Percentiles rank a stretch among this genome's conserved stretches.
Evolutionary conservation across 208 protist genomes (phyloP).

Genomic region (Angomonas deanei): DNA sequence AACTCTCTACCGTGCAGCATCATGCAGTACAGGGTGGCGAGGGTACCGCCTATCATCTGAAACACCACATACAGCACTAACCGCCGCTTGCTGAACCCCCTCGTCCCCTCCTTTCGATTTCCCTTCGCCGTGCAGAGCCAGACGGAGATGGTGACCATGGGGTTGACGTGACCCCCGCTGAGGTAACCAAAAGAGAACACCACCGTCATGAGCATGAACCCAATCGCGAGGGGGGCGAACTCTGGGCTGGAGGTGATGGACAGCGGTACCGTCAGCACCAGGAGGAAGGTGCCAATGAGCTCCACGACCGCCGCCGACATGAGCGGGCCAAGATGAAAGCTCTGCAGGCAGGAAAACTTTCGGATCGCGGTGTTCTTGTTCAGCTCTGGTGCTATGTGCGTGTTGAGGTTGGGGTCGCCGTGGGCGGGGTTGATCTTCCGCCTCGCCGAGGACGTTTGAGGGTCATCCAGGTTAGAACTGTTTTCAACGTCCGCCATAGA

Average conservation of each 20-base stretch:
- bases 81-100: conserved; percentile 40
- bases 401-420: background rate
- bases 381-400: background rate
- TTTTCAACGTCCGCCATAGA: conserved; percentile 5
- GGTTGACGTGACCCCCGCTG: conserved; percentile 80
- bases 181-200: conserved; percentile 81
- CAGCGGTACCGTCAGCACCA: conserved; percentile 73
- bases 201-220: conserved; percentile 71
- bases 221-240: conserved; percentile 66
- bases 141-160: conserved; percentile 72
- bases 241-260: conserved; percentile 46
- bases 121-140: conserved; percentile 45
- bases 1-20: conserved; percentile 58
- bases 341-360: conserved; percentile 45
- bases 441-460: background rate
- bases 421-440: conserved; percentile 1
- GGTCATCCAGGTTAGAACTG: conserved; percentile 1
- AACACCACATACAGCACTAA: conserved; percentile 65
- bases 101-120: conserved; percentile 12
- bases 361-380: conserved; percentile 26
- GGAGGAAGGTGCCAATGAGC: conserved; percentile 76
- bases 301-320: conserved; percentile 71
- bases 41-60: conserved; percentile 58
- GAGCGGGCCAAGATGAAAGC: conserved; percentile 48
- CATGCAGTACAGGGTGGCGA: conserved; percentile 58